These are phyloP conservation scores for Nigrospora osmanthi DNA, from an alignment of 2,329 filamentous ascomycete species.

Conservation along the genomic window DNA sequence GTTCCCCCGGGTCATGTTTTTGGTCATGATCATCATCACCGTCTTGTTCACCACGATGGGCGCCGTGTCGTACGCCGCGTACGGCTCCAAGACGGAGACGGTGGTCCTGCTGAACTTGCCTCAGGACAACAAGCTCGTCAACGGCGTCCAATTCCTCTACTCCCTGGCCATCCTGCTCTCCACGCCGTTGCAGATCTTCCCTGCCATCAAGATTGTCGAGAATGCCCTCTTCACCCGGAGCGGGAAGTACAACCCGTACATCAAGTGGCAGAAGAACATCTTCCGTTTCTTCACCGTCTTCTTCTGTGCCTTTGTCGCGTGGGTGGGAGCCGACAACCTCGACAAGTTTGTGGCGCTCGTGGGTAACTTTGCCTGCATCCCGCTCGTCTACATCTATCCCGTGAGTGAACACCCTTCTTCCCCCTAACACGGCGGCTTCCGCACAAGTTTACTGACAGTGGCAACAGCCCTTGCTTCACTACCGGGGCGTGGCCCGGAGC, in stretches of 20 bases:
- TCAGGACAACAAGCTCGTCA: constrained; percentile 91
- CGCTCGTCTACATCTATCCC: constrained; percentile 94
- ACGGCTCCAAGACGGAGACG: constrained; percentile 90
- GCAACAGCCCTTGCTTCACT: constrained; percentile 80
- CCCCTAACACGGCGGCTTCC: no score
- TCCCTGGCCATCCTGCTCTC: constrained; percentile 95
- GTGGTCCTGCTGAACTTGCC: constrained; percentile 94
- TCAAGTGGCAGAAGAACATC: constrained; percentile 99
- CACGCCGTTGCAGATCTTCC: constrained; percentile 94
- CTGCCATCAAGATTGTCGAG: constrained; percentile 92
- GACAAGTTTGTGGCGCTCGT: constrained; percentile 97
- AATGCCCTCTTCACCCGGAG: constrained; percentile 90
- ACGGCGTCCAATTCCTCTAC: constrained; percentile 92
- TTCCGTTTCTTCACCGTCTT: constrained; percentile 92
- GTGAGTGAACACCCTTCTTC: constrained; percentile 48
- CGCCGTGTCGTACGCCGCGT: constrained; percentile 90
- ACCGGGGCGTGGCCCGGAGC: constrained; percentile 67
- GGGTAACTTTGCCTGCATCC: constrained; percentile 95
- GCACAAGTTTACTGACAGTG: constrained; percentile 17
- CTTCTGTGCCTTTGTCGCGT: constrained; percentile 79
- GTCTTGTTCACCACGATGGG: constrained; percentile 86
- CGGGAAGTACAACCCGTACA: constrained; percentile 95
- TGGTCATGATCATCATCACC: constrained; percentile 93
- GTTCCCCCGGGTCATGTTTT: constrained; percentile 80
- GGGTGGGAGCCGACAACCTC: constrained; percentile 84